Conservation (phyloP, 176 grass and related monocot species). For the Oryza meyeriana region DNA sequence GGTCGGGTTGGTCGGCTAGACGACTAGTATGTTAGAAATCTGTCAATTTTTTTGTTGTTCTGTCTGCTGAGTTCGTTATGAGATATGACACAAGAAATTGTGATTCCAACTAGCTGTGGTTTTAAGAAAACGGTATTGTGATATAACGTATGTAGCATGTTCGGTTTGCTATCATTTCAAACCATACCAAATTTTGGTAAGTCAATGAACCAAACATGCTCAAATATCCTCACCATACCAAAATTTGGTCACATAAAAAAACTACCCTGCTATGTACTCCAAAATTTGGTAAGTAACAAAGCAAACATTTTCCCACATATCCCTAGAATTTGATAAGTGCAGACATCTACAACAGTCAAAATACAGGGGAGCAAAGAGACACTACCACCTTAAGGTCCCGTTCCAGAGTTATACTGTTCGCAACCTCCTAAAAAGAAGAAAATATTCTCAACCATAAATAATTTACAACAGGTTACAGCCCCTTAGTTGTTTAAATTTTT, state of each 20-base stretch:
- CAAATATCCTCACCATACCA: neutral
- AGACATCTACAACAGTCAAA: no score
- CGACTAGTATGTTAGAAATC: neutral
- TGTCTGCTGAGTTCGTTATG: neutral
- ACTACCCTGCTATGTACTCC: neutral
- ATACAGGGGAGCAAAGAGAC: no score
- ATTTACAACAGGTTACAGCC: no score
- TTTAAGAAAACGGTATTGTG: neutral
- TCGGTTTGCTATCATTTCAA: neutral
- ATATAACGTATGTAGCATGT: neutral
- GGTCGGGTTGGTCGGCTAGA: neutral
- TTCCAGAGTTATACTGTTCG: no score
- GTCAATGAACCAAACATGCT: neutral
- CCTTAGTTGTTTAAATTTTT: no score
- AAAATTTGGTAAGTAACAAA: neutral
- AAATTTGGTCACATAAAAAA: neutral
- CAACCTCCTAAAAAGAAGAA: no score
- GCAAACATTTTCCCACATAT: neutral
- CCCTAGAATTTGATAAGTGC: no score
- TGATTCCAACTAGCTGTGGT: neutral
- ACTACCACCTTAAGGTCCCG: no score
- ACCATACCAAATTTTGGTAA: neutral
- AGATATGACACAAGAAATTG: neutral
- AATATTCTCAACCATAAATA: no score
- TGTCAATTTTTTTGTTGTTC: neutral